Conservation (phyloP, 2,329 filamentous ascomycete species). For the Aureobasidium sp. region DNA sequence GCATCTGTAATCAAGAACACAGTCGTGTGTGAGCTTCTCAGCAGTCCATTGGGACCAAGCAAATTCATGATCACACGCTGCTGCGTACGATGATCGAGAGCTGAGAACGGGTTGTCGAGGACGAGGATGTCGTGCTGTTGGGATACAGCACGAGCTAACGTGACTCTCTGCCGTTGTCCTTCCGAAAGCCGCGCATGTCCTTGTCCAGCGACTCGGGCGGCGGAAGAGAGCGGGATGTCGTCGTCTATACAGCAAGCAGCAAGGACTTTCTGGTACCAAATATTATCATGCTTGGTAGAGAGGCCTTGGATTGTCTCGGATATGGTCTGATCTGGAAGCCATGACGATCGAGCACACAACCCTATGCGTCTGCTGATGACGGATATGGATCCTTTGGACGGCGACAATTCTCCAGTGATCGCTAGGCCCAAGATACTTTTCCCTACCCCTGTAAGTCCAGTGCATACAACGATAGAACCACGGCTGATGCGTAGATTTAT, state of each 20-base stretch:
- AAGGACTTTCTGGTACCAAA: conserved; percentile 27
- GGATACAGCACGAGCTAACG: conserved; percentile 47
- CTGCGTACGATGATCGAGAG: conserved; percentile 43
- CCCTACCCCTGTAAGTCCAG: conserved; percentile 44
- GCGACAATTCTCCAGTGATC: conserved; percentile 19
- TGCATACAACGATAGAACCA: conserved; percentile 39
- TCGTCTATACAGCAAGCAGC: conserved; percentile 5
- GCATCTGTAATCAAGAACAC: background rate
- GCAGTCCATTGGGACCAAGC: conserved; percentile 37
- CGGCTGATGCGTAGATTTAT: conserved; percentile 35
- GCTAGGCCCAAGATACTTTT: conserved; percentile 43
- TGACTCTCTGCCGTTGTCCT: conserved; percentile 44
- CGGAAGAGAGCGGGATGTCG: conserved; percentile 26
- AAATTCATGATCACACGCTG: conserved; percentile 40
- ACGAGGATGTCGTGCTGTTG: conserved; percentile 41
- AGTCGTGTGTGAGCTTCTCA: conserved; percentile 25
- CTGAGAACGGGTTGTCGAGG: conserved; percentile 46
- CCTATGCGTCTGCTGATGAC: background rate
- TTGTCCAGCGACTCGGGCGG: conserved; percentile 41
- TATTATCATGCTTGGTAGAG: conserved; percentile 20
- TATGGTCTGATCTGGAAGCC: conserved; percentile 76
- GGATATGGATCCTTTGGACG: background rate
- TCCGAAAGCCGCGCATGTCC: conserved; percentile 44
- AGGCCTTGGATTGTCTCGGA: conserved; percentile 73
- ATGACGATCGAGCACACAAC: conserved; percentile 31